Conservation (phyloP, 139 green algal genomes). For the Zygnema circumcarinatum region DNA sequence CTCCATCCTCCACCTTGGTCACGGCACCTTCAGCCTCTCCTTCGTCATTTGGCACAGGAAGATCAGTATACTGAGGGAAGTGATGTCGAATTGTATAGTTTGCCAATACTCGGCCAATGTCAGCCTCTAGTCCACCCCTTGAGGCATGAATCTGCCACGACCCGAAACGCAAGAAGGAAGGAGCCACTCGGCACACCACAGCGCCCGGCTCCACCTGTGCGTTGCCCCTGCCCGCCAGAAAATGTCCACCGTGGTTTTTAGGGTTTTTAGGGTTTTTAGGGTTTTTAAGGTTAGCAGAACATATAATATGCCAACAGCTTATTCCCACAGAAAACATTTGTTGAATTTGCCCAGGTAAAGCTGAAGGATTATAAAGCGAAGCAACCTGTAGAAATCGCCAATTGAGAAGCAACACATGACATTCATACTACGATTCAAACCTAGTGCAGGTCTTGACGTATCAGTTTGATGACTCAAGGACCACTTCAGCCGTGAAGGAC, state of each 20-base stretch:
- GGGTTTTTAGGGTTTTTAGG: too few relatives aligned
- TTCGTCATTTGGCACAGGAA: constrained; percentile 5
- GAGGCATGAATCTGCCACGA: constrained; percentile 88
- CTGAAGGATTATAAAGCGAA: too few relatives aligned
- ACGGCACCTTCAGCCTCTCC: constrained; percentile 12
- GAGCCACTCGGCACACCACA: constrained; percentile 83
- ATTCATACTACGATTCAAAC: too few relatives aligned
- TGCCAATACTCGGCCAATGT: constrained; percentile 70
- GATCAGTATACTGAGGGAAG: constrained; percentile 73
- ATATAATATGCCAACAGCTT: not conserved
- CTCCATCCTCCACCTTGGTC: constrained; percentile 37
- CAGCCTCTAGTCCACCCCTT: constrained; percentile 58
- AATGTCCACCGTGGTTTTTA: too few relatives aligned
- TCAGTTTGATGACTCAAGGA: too few relatives aligned
- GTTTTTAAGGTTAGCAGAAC: too few relatives aligned
- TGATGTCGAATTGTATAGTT: constrained; percentile 88
- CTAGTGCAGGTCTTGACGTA: too few relatives aligned
- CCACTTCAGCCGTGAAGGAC: too few relatives aligned
- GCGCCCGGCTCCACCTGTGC: constrained; percentile 74
- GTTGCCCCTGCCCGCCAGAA: constrained; percentile 64
- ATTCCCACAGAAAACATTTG: not conserved
- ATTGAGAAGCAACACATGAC: too few relatives aligned
- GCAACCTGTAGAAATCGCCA: too few relatives aligned
- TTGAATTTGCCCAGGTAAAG: not conserved
- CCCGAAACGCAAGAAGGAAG: constrained; percentile 89